A percentile compares a stretch with the other conserved stretches of the same genome.
Evolutionary conservation across 192 early-diverging fungal species (phyloP).

Genomic region (Thoreauomyces humboldtii): DNA sequence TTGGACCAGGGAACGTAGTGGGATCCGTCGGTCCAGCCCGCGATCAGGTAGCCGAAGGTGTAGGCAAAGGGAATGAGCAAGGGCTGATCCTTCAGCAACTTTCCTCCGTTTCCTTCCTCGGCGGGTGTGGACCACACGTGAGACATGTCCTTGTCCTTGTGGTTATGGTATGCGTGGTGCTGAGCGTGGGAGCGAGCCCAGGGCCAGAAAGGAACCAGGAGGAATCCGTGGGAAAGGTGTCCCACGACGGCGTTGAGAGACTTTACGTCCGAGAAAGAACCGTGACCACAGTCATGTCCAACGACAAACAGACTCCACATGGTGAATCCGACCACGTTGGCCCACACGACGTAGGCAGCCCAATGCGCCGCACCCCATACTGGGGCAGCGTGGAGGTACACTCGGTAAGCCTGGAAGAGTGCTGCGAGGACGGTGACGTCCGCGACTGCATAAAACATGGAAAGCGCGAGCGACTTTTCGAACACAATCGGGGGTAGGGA

Average conservation of each 20-base stretch:
- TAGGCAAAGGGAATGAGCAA: constrained; percentile 38
- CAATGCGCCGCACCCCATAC: constrained; percentile 1
- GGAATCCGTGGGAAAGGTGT: constrained; percentile 42
- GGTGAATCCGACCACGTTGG: constrained; percentile 32
- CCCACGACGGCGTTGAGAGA: constrained; percentile 39
- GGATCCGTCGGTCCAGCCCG: constrained; percentile 34
- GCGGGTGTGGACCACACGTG: constrained; percentile 33
- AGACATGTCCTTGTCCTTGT: constrained; percentile 45
- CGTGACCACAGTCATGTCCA: constrained; percentile 47
- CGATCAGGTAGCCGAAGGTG: constrained; percentile 32
- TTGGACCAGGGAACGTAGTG: constrained; percentile 36
- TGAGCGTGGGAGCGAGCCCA: constrained; percentile 44
- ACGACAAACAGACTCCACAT: constrained; percentile 48
- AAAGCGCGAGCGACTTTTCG: constrained; percentile 33
- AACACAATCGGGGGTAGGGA: constrained; percentile 39
- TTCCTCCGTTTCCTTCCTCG: constrained; percentile 32
- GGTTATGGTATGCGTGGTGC: constrained; percentile 44
- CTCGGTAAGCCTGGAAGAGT: constrained; percentile 23
- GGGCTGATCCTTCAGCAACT: constrained; percentile 34
- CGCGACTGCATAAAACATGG: constrained; percentile 25
- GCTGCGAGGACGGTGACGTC: constrained; percentile 35
- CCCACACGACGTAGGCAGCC: constrained; percentile 21
- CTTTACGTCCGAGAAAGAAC: constrained; percentile 35
- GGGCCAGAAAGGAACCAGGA: constrained; percentile 45
- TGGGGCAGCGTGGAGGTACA: constrained; percentile 3